These are phyloP conservation scores for Ganoderma multipileum DNA, from an alignment of 1,284 basidiomycete genomes.

Conservation along the genomic window DNA sequence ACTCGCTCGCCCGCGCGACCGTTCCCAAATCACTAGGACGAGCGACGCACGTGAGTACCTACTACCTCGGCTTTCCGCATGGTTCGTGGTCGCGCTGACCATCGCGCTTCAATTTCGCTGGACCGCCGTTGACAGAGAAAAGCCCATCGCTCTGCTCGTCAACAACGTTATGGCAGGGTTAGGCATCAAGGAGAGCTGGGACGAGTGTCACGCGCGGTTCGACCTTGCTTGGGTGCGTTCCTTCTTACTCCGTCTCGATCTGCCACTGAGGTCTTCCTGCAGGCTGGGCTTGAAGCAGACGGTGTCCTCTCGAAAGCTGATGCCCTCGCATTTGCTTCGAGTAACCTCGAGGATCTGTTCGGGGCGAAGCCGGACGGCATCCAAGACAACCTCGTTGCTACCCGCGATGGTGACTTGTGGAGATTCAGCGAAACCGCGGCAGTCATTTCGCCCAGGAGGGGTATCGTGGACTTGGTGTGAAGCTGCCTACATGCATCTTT, in stretches of 20 bases:
- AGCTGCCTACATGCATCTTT: not conserved
- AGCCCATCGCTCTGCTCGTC: constrained; percentile 59
- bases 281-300: constrained; percentile 32
- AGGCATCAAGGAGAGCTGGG: constrained; percentile 66
- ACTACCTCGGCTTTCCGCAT: no score
- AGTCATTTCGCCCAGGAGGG: not conserved
- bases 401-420: not conserved
- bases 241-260: not conserved
- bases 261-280: not conserved
- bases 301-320: constrained; percentile 56
- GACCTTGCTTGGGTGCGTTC: constrained; percentile 70
- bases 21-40: constrained; percentile 74
- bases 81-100: no score
- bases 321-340: constrained; percentile 64
- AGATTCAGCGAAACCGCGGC: not conserved
- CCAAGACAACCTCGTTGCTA: not conserved
- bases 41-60: constrained; percentile 62
- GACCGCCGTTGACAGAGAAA: no score
- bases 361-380: constrained; percentile 45
- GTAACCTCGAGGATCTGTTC: constrained; percentile 71
- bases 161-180: constrained; percentile 76
- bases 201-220: constrained; percentile 72
- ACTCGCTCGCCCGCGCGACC: constrained; percentile 67
- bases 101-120: no score
- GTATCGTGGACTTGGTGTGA: not conserved